phyloP scores from a whole-genome alignment of 192 early-diverging fungal species.

The Coemansia sp. region DNA sequence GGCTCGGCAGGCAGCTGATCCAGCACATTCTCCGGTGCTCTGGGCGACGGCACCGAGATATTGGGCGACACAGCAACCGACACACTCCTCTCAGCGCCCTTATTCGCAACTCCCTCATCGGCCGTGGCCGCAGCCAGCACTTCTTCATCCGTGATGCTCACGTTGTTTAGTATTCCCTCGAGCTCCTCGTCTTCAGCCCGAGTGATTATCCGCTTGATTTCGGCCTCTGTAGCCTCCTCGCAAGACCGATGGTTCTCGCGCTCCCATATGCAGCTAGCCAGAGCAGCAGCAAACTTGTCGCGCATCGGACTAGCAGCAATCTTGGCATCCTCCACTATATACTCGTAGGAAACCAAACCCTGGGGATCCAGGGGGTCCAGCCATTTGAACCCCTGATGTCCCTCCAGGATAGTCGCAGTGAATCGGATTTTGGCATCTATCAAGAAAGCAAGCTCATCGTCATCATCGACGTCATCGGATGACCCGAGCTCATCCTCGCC shows the following conservation, averaged over 20 bases:
- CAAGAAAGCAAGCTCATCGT: slow-evolving; percentile 71
- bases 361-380: slow-evolving; percentile 3
- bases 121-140: slow-evolving; percentile 6
- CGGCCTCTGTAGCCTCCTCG: slow-evolving; percentile 21
- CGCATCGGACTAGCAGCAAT: slow-evolving; percentile 8
- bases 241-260: slow-evolving; percentile 24
- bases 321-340: slow-evolving; percentile 19
- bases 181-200: slow-evolving; percentile 40
- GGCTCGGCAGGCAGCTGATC: slow-evolving; percentile 27
- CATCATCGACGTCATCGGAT: slow-evolving; percentile 58
- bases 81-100: too few species aligned
- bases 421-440: slow-evolving; percentile 55
- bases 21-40: neutral
- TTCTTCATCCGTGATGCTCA: slow-evolving; percentile 30
- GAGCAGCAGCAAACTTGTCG: slow-evolving; percentile 33
- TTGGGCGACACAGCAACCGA: slow-evolving; percentile 2
- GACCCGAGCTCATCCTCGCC: slow-evolving; percentile 62
- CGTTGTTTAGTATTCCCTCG: slow-evolving; percentile 25
- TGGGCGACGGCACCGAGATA: slow-evolving; percentile 5
- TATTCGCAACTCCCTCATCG: too few species aligned
- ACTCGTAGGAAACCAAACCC: slow-evolving; percentile 18
- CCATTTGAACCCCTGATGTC: slow-evolving; percentile 36
- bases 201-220: slow-evolving; percentile 20
- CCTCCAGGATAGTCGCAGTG: slow-evolving; percentile 17
- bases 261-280: slow-evolving; percentile 43